A percentile compares a stretch with the other conserved stretches of the same genome.
phyloP scores from a whole-genome alignment of 768 basidiomycete genomes.

The Sporobolomyces roseus region DNA sequence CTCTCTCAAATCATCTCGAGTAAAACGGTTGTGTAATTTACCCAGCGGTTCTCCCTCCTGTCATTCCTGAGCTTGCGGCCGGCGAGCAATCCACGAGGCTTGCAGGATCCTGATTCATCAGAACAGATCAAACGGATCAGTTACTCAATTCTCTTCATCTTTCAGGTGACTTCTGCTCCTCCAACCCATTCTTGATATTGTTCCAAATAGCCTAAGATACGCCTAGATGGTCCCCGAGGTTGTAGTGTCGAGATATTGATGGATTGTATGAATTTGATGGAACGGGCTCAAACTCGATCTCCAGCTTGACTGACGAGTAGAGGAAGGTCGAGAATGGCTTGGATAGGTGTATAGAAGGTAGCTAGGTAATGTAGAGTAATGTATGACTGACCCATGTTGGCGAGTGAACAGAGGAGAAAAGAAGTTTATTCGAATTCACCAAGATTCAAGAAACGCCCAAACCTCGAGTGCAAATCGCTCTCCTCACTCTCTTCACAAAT shows the following conservation, averaged over 20 bases:
- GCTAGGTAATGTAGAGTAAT: background rate
- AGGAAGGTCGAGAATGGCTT: background rate
- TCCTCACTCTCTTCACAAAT: background rate
- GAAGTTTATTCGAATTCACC: background rate
- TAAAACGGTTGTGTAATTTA: constrained; percentile 49
- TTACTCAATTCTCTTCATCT: background rate
- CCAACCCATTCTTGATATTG: too few relatives aligned
- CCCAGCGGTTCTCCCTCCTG: constrained; percentile 96
- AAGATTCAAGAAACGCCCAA: too few relatives aligned
- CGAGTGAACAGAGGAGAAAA: constrained; percentile 8
- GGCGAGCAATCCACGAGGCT: constrained; percentile 53
- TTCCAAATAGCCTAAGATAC: too few relatives aligned
- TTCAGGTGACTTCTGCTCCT: background rate
- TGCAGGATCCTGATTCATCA: constrained; percentile 29
- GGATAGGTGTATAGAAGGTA: background rate
- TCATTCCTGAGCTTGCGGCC: constrained; percentile 94
- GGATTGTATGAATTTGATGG: too few relatives aligned
- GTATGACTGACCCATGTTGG: constrained; percentile 23
- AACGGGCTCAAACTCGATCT: too few relatives aligned
- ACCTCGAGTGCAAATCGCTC: background rate
- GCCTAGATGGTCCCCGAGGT: too few relatives aligned
- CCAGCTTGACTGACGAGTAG: background rate
- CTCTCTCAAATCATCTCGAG: too few relatives aligned
- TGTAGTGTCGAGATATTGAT: too few relatives aligned
- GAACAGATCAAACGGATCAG: background rate